phyloP scores from a whole-genome alignment of 768 basidiomycete genomes.

The Nidula microcarpa region DNA sequence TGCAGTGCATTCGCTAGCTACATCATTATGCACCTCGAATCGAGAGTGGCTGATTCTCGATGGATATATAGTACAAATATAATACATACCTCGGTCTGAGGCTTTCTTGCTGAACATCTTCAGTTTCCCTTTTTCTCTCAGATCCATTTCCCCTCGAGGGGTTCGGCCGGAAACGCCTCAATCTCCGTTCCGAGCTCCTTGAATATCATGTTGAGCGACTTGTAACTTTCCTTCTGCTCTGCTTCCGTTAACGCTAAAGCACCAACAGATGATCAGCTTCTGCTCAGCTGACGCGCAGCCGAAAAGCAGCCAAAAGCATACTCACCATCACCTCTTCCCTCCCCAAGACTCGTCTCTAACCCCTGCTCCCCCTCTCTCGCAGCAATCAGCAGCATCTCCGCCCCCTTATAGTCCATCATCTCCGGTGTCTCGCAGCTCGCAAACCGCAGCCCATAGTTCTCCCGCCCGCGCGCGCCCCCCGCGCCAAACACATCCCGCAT shows the following conservation, averaged over 20 bases:
- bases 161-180: conserved; percentile 37
- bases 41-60: too few species aligned
- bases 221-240: conserved; percentile 34
- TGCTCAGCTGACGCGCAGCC: not conserved
- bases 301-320: not conserved
- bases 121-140: too few species aligned
- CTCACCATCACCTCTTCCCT: conserved; percentile 49
- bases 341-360: conserved; percentile 45
- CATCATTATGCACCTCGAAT: too few species aligned
- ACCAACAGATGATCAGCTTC: not conserved
- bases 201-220: conserved; percentile 37
- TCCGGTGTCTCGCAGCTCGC: conserved; percentile 46
- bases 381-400: conserved; percentile 53
- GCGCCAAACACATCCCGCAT: conserved; percentile 46
- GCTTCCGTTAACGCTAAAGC: conserved; percentile 33
- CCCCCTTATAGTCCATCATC: conserved; percentile 51
- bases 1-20: too few species aligned
- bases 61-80: too few species aligned
- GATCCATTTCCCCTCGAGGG: conserved; percentile 49
- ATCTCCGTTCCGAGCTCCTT: conserved; percentile 41
- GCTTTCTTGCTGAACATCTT: too few species aligned
- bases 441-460: conserved; percentile 47
- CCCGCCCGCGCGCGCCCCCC: conserved; percentile 30
- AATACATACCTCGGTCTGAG: too few species aligned
- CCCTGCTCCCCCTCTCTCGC: conserved; percentile 45